Evolutionary conservation across 208 protist species (phyloP).

Genomic region (Trypanosoma avium): DNA sequence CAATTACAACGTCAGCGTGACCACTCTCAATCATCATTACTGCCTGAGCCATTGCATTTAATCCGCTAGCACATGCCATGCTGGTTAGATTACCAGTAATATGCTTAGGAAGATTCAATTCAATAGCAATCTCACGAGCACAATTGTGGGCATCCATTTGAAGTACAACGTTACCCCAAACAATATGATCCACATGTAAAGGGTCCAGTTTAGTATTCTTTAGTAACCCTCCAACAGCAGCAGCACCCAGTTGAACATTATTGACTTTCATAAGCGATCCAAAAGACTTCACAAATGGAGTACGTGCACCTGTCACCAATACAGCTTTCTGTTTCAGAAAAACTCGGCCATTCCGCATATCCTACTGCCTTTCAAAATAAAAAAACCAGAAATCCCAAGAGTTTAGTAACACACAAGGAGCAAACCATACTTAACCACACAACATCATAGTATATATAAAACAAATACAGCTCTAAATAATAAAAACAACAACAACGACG

Average conservation of each 20-base stretch:
- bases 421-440: no score
- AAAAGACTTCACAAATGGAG: conserved; percentile 80
- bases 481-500: no score
- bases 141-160: conserved; percentile 74
- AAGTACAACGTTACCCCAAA: conserved; percentile 91
- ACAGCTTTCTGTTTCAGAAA: conserved; percentile 46
- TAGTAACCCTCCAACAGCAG: conserved; percentile 71
- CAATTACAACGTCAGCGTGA: conserved; percentile 78
- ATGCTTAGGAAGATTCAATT: conserved; percentile 73
- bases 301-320: conserved; percentile 62
- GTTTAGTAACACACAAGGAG: no score
- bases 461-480: no score
- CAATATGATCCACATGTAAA: conserved; percentile 72
- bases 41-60: conserved; percentile 77
- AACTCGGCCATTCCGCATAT: conserved; percentile 30
- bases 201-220: conserved; percentile 72
- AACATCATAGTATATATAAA: no score
- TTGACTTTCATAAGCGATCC: conserved; percentile 63
- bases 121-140: conserved; percentile 83
- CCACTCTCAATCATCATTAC: conserved; percentile 75
- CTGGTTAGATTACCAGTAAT: conserved; percentile 75
- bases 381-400: no score
- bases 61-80: conserved; percentile 79
- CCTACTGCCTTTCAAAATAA: neutral
- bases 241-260: conserved; percentile 54